These are phyloP conservation scores for Pseudocercospora pini-densiflorae DNA, from an alignment of 2,329 filamentous ascomycete genomes.

Conservation along the genomic window DNA sequence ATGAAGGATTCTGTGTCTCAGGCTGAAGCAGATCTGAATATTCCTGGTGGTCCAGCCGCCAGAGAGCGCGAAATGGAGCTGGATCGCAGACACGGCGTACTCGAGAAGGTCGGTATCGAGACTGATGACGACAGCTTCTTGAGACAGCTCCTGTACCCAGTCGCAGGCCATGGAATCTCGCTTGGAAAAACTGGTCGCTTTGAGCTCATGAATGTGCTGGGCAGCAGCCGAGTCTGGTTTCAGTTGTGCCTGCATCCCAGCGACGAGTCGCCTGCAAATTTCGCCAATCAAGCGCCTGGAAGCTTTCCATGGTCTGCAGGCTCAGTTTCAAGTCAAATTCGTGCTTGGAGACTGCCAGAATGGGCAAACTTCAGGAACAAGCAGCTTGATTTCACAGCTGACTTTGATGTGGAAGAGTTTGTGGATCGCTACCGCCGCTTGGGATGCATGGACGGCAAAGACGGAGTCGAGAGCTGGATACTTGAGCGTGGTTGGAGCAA, in stretches of 20 bases:
- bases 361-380: conserved; percentile 95
- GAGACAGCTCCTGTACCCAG: conserved; percentile 78
- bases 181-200: conserved; percentile 79
- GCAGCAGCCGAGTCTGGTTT: conserved; percentile 91
- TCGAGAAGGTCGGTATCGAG: conserved; percentile 86
- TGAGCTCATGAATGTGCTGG: conserved; percentile 74
- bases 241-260: conserved; percentile 91
- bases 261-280: conserved; percentile 76
- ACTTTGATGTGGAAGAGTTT: conserved; percentile 95
- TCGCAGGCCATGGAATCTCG: conserved; percentile 76
- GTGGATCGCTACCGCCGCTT: conserved; percentile 78
- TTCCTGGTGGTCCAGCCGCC: conserved; percentile 68
- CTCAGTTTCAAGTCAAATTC: conserved; percentile 87
- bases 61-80: conserved; percentile 77
- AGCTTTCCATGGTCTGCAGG: conserved; percentile 93
- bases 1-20: conserved; percentile 82
- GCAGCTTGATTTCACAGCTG: conserved; percentile 91
- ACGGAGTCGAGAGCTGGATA: conserved; percentile 93
- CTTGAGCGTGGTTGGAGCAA: conserved; percentile 98
- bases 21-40: conserved; percentile 77
- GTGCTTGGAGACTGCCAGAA: conserved; percentile 90
- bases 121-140: conserved; percentile 83
- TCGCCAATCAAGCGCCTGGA: conserved; percentile 72
- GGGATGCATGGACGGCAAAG: conserved; percentile 86
- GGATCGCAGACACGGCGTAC: conserved; percentile 78